Percentiles rank a stretch among this genome's conserved stretches.
Conservation (phyloP, 2,329 filamentous ascomycete genomes). For the Fusarium redolens region DNA sequence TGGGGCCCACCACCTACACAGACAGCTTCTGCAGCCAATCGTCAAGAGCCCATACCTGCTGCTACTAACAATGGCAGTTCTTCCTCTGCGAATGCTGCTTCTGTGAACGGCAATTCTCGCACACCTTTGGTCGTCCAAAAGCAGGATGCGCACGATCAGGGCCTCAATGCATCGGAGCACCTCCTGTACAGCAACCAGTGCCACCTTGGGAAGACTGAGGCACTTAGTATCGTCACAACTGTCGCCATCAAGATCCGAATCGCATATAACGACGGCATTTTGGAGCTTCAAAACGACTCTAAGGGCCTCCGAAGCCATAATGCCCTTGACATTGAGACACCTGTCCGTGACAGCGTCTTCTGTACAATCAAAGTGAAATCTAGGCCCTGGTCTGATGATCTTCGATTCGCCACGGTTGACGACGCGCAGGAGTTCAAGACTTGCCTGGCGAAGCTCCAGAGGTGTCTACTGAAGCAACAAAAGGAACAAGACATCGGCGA, state of each 20-base stretch:
- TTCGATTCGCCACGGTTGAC: conserved; percentile 31
- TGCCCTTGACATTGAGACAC: conserved; percentile 37
- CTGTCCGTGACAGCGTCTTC: conserved; percentile 30
- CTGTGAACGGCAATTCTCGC: not conserved
- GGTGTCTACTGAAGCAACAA: conserved; percentile 1
- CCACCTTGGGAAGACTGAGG: conserved; percentile 15
- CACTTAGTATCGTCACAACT: conserved; percentile 8
- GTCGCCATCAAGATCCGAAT: conserved; percentile 33
- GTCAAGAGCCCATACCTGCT: no score
- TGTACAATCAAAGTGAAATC: conserved; percentile 34
- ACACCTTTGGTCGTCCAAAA: not conserved
- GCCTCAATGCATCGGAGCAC: conserved; percentile 7
- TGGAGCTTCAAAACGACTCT: conserved; percentile 20
- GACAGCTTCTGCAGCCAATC: not conserved
- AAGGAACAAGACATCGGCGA: not conserved
- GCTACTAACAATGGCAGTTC: not conserved
- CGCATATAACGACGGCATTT: not conserved
- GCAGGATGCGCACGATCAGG: not conserved
- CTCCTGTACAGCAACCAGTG: conserved; percentile 35
- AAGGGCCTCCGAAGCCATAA: conserved; percentile 27
- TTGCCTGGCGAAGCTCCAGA: conserved; percentile 14
- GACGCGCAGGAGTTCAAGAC: conserved; percentile 33
- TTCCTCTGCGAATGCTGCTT: not conserved
- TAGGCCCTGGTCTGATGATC: conserved; percentile 3
- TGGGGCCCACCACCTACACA: conserved; percentile 7